A percentile compares a stretch with the other conserved stretches of the same genome.
phyloP scores from a whole-genome alignment of 345 rosid species.

The Camelina hispida region DNA sequence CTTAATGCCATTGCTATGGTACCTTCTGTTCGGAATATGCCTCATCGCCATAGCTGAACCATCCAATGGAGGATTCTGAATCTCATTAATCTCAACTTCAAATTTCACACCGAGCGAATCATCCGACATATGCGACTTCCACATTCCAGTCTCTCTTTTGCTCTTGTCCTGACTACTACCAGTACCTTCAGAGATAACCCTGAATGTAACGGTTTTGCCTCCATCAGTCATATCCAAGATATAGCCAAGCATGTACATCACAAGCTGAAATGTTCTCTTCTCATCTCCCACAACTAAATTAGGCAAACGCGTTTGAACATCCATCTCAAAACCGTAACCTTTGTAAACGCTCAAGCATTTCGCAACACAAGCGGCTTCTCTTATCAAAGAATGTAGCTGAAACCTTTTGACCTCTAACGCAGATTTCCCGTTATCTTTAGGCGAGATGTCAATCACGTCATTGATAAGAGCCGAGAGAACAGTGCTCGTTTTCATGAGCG shows the following conservation, averaged over 20 bases:
- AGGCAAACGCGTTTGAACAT: constrained; percentile 72
- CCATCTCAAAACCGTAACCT: constrained; percentile 71
- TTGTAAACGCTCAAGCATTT: constrained; percentile 78
- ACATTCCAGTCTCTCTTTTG: constrained; percentile 54
- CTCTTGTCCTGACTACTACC: constrained; percentile 56
- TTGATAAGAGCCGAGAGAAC: constrained; percentile 81
- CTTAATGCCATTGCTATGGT: constrained; percentile 49
- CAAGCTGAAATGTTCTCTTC: constrained; percentile 85
- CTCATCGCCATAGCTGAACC: constrained; percentile 45
- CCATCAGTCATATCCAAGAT: constrained; percentile 65
- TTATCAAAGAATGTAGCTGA: constrained; percentile 72
- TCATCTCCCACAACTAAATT: constrained; percentile 85
- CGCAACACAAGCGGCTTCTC: constrained; percentile 85
- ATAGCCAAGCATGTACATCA: constrained; percentile 89
- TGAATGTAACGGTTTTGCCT: constrained; percentile 60
- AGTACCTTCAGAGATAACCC: constrained; percentile 56
- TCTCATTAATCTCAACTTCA: constrained; percentile 67
- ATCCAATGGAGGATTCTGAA: constrained; percentile 50
- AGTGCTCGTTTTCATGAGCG: constrained; percentile 69
- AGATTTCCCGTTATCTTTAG: constrained; percentile 72
- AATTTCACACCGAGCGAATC: constrained; percentile 64
- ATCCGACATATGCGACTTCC: constrained; percentile 57
- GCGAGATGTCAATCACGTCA: constrained; percentile 80
- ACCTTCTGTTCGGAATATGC: constrained; percentile 47
- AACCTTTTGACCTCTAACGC: constrained; percentile 68